phyloP scores from a whole-genome alignment of 2,329 filamentous ascomycete genomes.

The Fusarium paranaense region DNA sequence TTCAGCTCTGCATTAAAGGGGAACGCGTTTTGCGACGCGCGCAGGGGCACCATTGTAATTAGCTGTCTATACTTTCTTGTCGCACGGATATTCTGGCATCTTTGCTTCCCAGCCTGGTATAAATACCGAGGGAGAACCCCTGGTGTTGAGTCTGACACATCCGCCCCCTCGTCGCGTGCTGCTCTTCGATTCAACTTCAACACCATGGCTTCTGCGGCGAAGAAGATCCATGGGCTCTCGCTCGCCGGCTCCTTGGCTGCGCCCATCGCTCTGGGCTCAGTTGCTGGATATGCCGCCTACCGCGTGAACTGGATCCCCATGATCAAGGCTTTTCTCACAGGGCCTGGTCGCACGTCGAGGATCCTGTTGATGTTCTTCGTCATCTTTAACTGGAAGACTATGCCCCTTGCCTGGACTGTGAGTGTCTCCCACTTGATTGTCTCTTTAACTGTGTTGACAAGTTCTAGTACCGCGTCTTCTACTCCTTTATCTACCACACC shows the following conservation, averaged over 20 bases:
- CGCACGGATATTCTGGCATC: not conserved
- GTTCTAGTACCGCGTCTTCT: slow-evolving; percentile 67
- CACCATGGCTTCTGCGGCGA: slow-evolving; percentile 49
- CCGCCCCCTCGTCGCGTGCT: slow-evolving; percentile 9
- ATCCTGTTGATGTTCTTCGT: slow-evolving; percentile 67
- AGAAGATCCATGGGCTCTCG: slow-evolving; percentile 50
- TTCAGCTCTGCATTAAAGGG: slow-evolving; percentile 19
- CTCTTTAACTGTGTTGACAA: not conserved
- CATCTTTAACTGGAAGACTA: slow-evolving; percentile 76
- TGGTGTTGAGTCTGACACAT: not conserved
- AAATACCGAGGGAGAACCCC: slow-evolving; percentile 2
- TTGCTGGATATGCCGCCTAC: slow-evolving; percentile 61
- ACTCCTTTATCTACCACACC: slow-evolving; percentile 66
- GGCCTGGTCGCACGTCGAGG: slow-evolving; percentile 65
- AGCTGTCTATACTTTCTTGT: not conserved
- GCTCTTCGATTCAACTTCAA: not conserved
- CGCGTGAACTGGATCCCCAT: slow-evolving; percentile 56
- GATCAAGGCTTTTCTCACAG: slow-evolving; percentile 61
- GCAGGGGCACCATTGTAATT: slow-evolving; percentile 5
- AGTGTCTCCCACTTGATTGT: slow-evolving; percentile 42
- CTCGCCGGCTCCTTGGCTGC: slow-evolving; percentile 54
- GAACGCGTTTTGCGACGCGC: not conserved
- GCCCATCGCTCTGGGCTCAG: slow-evolving; percentile 55
- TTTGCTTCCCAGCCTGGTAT: not conserved
- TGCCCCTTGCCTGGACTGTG: slow-evolving; percentile 83